phyloP scores from a whole-genome alignment of 164 flowering plant genomes.

The Vitis amurensis region DNA sequence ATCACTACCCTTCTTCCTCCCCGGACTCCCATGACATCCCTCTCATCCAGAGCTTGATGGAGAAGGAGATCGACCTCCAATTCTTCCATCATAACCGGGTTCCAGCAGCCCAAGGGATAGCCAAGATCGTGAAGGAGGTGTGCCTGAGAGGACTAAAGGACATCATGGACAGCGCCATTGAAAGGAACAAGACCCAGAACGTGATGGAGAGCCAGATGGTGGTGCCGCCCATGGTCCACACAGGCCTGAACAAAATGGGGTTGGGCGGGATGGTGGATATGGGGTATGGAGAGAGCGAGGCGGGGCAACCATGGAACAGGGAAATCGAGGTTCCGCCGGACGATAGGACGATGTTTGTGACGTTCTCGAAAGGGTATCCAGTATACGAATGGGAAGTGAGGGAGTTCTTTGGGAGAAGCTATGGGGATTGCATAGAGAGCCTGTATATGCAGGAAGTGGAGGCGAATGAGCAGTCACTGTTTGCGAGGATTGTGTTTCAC shows the following conservation, averaged over 20 bases:
- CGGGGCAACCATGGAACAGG: background rate
- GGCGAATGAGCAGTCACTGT: constrained; percentile 33
- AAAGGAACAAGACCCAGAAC: constrained; percentile 13
- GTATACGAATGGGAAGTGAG: constrained; percentile 42
- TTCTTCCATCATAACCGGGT: constrained; percentile 22
- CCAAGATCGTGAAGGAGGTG: constrained; percentile 21
- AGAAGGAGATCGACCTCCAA: constrained; percentile 26
- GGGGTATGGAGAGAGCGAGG: background rate
- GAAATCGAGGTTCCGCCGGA: constrained; percentile 16
- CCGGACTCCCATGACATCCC: constrained; percentile 19
- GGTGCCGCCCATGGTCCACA: background rate
- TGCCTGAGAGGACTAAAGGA: constrained; percentile 32
- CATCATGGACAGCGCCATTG: constrained; percentile 27
- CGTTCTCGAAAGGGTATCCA: constrained; percentile 59
- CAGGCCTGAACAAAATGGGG: background rate
- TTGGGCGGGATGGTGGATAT: too few species aligned
- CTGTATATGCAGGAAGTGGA: constrained; percentile 44
- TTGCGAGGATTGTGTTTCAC: constrained; percentile 36
- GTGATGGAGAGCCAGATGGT: constrained; percentile 2
- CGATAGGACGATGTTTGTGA: constrained; percentile 52
- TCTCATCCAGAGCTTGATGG: constrained; percentile 22
- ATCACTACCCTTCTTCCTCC: background rate
- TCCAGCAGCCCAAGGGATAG: constrained; percentile 17
- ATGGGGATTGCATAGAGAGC: constrained; percentile 45
- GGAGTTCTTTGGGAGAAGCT: constrained; percentile 25